Evolutionary conservation across 768 basidiomycete genomes (phyloP).

Genomic region (Lactarius hengduanensis): DNA sequence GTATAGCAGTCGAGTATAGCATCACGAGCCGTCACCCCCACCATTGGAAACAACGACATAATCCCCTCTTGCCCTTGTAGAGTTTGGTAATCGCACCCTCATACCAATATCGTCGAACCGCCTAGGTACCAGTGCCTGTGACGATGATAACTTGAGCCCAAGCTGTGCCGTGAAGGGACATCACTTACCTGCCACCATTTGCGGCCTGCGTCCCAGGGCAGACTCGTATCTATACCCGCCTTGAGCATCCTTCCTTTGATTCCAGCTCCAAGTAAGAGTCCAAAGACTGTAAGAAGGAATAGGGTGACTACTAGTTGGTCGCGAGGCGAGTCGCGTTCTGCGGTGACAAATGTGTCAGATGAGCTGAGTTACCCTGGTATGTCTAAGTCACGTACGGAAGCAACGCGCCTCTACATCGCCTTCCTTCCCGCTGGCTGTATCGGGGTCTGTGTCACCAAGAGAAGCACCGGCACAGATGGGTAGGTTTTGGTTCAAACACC

Average conservation of each 20-base stretch:
- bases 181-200: constrained; percentile 79
- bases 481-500: constrained; percentile 92
- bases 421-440: constrained; percentile 92
- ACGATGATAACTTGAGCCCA: constrained; percentile 19
- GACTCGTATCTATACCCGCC: constrained; percentile 64
- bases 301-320: constrained; percentile 92
- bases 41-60: constrained; percentile 19
- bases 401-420: constrained; percentile 95
- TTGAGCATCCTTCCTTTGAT: constrained; percentile 81
- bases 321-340: constrained; percentile 93
- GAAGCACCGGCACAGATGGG: constrained; percentile 77
- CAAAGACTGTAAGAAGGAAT: constrained; percentile 85
- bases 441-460: constrained; percentile 85
- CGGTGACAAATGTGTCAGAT: constrained; percentile 28
- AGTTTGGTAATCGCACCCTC: constrained; percentile 5
- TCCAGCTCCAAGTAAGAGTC: constrained; percentile 79
- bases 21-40: neutral
- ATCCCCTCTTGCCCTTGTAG: constrained; percentile 13
- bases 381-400: constrained; percentile 64
- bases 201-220: constrained; percentile 61
- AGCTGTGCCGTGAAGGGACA: constrained; percentile 1
- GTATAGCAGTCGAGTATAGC: neutral
- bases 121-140: constrained; percentile 21
- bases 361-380: neutral
- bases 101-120: constrained; percentile 23